These are phyloP conservation scores for Pyricularia pennisetigena DNA, from an alignment of 2,329 filamentous ascomycete species.

Conservation along the genomic window DNA sequence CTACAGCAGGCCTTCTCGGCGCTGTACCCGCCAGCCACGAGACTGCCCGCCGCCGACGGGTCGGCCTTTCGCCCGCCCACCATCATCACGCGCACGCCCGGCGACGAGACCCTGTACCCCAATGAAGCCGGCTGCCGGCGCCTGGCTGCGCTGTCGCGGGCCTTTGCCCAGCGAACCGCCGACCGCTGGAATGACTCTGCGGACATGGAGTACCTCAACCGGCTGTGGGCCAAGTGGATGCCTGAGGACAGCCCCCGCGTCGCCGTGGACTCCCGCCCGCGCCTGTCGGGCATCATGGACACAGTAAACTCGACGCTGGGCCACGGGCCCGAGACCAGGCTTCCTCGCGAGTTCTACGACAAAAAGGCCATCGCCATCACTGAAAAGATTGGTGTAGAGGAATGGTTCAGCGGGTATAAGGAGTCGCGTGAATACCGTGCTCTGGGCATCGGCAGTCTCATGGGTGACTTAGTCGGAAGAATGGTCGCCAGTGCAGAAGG, in stretches of 20 bases:
- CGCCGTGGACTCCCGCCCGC: conserved; percentile 74
- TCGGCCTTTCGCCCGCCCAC: conserved; percentile 46
- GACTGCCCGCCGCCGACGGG: conserved; percentile 17
- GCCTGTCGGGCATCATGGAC: conserved; percentile 87
- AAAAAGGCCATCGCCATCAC: conserved; percentile 57
- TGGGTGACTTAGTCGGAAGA: conserved; percentile 72
- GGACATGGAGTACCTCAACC: conserved; percentile 78
- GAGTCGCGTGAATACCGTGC: conserved; percentile 82
- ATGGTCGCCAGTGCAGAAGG: conserved; percentile 61
- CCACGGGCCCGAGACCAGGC: conserved; percentile 67
- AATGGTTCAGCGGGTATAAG: conserved; percentile 84
- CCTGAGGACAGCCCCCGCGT: conserved; percentile 57
- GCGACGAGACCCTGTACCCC: conserved; percentile 71
- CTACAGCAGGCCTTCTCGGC: conserved; percentile 67
- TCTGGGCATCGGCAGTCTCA: conserved; percentile 73
- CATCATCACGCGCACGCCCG: conserved; percentile 53
- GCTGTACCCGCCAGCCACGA: conserved; percentile 53
- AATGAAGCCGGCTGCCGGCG: conserved; percentile 67
- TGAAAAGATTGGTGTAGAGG: conserved; percentile 70
- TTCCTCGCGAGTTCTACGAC: conserved; percentile 86
- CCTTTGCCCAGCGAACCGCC: conserved; percentile 63
- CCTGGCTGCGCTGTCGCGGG: conserved; percentile 57
- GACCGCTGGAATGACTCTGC: conserved; percentile 64
- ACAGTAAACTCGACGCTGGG: conserved; percentile 83
- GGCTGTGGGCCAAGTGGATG: conserved; percentile 77